Percentiles rank a stretch among this genome's conserved stretches.
phyloP scores from a whole-genome alignment of 768 basidiomycete species.

The Ramaria sp. region DNA sequence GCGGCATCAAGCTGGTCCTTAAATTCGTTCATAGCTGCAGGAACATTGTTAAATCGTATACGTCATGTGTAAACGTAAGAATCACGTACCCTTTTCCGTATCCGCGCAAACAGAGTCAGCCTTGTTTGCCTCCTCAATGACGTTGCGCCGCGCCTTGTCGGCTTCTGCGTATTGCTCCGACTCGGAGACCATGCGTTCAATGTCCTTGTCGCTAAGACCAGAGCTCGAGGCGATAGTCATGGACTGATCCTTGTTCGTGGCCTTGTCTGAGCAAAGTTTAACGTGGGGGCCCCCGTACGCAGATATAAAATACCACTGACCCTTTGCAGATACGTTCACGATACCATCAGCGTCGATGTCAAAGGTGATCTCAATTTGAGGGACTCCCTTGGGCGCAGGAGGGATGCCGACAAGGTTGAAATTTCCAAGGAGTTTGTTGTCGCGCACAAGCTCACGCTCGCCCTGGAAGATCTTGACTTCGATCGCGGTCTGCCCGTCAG shows the following conservation, averaged over 20 bases:
- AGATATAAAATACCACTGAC: slow-evolving; percentile 22
- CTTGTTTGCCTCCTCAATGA: slow-evolving; percentile 96
- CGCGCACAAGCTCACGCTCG: slow-evolving; percentile 95
- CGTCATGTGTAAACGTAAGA: background rate
- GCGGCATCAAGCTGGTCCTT: slow-evolving; percentile 88
- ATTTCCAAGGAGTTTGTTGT: slow-evolving; percentile 98
- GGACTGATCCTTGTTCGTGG: slow-evolving; percentile 81
- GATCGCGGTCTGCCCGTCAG: slow-evolving; percentile 98
- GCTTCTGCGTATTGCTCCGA: slow-evolving; percentile 89
- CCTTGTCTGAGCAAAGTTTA: slow-evolving; percentile 44
- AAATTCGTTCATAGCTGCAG: slow-evolving; percentile 87
- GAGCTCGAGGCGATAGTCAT: slow-evolving; percentile 98
- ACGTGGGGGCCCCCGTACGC: background rate
- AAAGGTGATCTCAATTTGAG: slow-evolving; percentile 83
- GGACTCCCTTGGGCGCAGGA: slow-evolving; percentile 71
- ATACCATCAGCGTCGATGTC: slow-evolving; percentile 99
- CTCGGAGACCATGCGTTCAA: slow-evolving; percentile 93
- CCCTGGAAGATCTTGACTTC: slow-evolving; percentile 99
- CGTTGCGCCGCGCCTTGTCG: slow-evolving; percentile 75
- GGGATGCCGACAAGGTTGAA: slow-evolving; percentile 99
- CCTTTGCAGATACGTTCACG: slow-evolving; percentile 92
- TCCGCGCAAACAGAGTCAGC: slow-evolving; percentile 90
- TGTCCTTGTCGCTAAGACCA: slow-evolving; percentile 91
- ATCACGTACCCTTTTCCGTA: slow-evolving; percentile 78
- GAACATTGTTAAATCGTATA: slow-evolving; percentile 7